phyloP scores from a whole-genome alignment of 2,329 filamentous ascomycete genomes.

The Fusarium scirpi region DNA sequence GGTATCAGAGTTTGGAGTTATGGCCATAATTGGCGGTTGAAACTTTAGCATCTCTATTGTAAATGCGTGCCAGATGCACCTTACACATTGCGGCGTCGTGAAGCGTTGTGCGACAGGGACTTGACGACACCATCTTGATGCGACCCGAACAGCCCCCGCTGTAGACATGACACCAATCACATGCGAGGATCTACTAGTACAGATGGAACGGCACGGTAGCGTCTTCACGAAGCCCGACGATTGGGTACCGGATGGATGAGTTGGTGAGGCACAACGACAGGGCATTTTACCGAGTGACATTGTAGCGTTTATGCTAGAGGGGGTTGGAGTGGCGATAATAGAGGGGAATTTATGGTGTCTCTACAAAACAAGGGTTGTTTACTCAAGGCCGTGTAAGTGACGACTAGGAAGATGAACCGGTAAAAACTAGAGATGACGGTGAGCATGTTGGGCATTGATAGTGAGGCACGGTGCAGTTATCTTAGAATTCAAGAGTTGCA shows the following conservation, averaged over 20 bases:
- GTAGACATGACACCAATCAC: slow-evolving; percentile 26
- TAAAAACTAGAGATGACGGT: slow-evolving; percentile 22
- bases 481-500: background rate
- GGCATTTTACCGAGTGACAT: slow-evolving; percentile 19
- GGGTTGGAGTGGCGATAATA: slow-evolving; percentile 35
- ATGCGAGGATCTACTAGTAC: background rate
- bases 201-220: slow-evolving; percentile 26
- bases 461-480: slow-evolving; percentile 3
- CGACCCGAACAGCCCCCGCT: slow-evolving; percentile 6
- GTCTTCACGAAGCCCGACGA: slow-evolving; percentile 36
- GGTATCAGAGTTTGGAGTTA: background rate
- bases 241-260: slow-evolving; percentile 33
- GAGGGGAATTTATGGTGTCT: slow-evolving; percentile 10
- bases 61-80: slow-evolving; percentile 21
- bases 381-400: slow-evolving; percentile 20
- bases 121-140: slow-evolving; percentile 33
- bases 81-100: slow-evolving; percentile 29
- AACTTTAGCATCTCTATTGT: background rate
- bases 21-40: background rate
- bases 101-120: slow-evolving; percentile 37
- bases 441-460: slow-evolving; percentile 35
- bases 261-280: slow-evolving; percentile 27
- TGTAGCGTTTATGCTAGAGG: slow-evolving; percentile 21
- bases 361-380: slow-evolving; percentile 10
- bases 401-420: slow-evolving; percentile 17